Evolutionary conservation across 2,329 filamentous ascomycete genomes (phyloP).

Genomic region (Aspergillus sclerotialis): DNA sequence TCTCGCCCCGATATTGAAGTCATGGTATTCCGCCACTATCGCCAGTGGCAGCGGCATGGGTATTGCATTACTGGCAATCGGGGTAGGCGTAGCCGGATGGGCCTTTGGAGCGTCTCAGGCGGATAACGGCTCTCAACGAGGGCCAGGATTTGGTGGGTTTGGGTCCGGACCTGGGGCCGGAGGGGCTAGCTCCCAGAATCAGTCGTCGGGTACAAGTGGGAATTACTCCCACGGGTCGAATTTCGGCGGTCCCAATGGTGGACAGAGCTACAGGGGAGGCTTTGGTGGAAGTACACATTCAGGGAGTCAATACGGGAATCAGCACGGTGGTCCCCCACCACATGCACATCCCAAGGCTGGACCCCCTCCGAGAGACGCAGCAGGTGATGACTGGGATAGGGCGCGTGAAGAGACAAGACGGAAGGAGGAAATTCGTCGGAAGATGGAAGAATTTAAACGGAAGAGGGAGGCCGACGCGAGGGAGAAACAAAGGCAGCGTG

Average conservation of each 20-base stretch:
- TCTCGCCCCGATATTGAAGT: conserved; percentile 64
- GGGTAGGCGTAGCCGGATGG: conserved; percentile 73
- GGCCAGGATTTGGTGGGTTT: conserved; percentile 18
- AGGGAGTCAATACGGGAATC: conserved; percentile 29
- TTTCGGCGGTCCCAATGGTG: conserved; percentile 15
- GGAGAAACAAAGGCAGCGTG: conserved; percentile 31
- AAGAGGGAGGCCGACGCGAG: conserved; percentile 30
- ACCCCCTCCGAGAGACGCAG: neutral
- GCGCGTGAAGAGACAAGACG: conserved; percentile 25
- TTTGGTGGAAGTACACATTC: conserved; percentile 21
- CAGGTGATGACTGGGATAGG: conserved; percentile 10
- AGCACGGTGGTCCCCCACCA: conserved; percentile 19
- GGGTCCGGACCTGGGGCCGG: conserved; percentile 14
- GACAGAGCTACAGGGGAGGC: conserved; percentile 22
- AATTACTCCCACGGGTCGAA: conserved; percentile 20
- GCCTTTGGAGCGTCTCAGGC: conserved; percentile 60
- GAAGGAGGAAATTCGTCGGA: conserved; percentile 30
- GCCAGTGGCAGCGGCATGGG: conserved; percentile 67
- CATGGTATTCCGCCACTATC: conserved; percentile 66
- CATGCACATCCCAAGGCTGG: neutral
- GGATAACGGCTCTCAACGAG: conserved; percentile 24
- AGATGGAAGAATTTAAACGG: conserved; percentile 32
- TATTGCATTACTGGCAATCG: conserved; percentile 63
- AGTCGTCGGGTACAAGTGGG: conserved; percentile 13
- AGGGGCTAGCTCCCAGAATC: conserved; percentile 12